These are phyloP conservation scores for Nothophaeocryptopus gaeumannii DNA, from an alignment of 2,329 filamentous ascomycete genomes.

Conservation along the genomic window DNA sequence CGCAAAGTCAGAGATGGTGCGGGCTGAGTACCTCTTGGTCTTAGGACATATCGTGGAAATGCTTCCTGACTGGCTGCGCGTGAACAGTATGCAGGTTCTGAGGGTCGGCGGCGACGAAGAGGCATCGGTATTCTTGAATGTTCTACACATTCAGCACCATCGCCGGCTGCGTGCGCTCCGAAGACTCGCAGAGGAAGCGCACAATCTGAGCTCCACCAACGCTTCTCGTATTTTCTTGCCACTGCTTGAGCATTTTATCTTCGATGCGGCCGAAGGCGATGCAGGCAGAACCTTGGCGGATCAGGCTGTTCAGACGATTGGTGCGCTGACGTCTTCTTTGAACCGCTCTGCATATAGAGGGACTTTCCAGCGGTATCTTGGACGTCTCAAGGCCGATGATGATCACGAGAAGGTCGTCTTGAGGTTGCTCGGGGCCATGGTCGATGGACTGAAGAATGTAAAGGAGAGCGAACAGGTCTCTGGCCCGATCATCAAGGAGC, in stretches of 20 bases:
- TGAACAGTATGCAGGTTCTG: conserved; percentile 72
- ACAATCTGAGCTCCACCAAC: conserved; percentile 69
- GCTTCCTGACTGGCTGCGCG: conserved; percentile 65
- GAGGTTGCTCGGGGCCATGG: conserved; percentile 73
- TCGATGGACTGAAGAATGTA: conserved; percentile 64
- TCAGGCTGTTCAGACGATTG: conserved; percentile 79
- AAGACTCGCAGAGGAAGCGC: conserved; percentile 67
- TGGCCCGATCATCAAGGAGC: conserved; percentile 59
- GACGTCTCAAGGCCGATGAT: conserved; percentile 62
- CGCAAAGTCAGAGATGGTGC: conserved; percentile 70
- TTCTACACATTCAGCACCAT: conserved; percentile 84
- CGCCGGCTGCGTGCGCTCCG: conserved; percentile 81
- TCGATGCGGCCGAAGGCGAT: conserved; percentile 76
- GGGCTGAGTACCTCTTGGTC: conserved; percentile 75
- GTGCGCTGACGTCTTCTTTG: conserved; percentile 68
- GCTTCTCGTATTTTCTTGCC: conserved; percentile 85
- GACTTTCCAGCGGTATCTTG: conserved; percentile 77
- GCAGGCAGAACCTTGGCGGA: conserved; percentile 76
- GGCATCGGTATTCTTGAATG: conserved; percentile 86
- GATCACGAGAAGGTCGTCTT: conserved; percentile 67
- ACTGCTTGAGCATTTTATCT: conserved; percentile 89
- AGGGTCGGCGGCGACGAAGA: conserved; percentile 71
- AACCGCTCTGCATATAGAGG: conserved; percentile 90
- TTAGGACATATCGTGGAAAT: conserved; percentile 73
- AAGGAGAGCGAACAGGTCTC: conserved; percentile 19